phyloP scores from a whole-genome alignment of 257 asterid genomes.

The Nicotiana sylvestris region DNA sequence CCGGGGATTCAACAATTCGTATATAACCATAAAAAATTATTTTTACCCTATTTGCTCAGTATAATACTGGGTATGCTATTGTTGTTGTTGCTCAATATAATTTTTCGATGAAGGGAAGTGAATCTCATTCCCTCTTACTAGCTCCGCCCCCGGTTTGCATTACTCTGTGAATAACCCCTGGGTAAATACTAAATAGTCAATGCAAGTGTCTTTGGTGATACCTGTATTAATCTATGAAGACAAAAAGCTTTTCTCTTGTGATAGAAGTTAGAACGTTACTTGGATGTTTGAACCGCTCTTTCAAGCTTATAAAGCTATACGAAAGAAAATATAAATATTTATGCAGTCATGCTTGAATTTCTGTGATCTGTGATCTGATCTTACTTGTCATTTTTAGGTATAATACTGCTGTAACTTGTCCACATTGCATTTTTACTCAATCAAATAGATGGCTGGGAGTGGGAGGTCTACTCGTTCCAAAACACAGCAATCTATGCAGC shows the following conservation, averaged over 20 bases:
- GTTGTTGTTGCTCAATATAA: no score
- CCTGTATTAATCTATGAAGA: background rate
- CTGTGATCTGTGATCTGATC: background rate
- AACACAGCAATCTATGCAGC: conserved; percentile 35
- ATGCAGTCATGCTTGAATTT: background rate
- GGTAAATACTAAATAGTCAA: background rate
- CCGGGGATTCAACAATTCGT: no score
- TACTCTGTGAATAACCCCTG: background rate
- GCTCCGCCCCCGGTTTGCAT: no score
- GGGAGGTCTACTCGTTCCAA: conserved; percentile 54
- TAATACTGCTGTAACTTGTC: background rate
- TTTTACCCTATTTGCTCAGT: no score
- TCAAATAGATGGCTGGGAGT: conserved; percentile 58
- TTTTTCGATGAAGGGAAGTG: no score
- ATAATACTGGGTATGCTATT: no score
- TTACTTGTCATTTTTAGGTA: background rate
- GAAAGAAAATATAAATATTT: background rate
- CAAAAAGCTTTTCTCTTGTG: background rate
- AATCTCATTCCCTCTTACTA: no score
- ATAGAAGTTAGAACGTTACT: background rate
- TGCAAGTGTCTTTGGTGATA: background rate
- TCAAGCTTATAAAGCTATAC: background rate
- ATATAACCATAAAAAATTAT: no score
- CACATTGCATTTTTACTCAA: conserved; percentile 8
- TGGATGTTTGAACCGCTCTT: background rate